These are phyloP conservation scores for Cryphonectria radicalis DNA, from an alignment of 2,329 filamentous ascomycete species.

Conservation along the genomic window DNA sequence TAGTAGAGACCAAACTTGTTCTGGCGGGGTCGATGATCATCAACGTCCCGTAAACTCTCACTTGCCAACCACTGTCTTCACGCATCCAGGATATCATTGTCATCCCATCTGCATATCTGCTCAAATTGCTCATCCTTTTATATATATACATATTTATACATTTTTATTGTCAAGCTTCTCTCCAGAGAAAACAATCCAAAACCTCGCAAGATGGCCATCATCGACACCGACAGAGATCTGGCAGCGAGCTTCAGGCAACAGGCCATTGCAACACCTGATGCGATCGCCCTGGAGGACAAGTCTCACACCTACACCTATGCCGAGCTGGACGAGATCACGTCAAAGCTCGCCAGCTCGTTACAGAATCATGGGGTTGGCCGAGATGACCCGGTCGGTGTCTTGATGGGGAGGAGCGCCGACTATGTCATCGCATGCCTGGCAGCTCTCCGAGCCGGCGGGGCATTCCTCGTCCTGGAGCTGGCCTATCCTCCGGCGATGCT, in stretches of 20 bases:
- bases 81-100: neutral
- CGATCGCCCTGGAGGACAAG: constrained; percentile 74
- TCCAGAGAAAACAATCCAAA: neutral
- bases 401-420: constrained; percentile 75
- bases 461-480: constrained; percentile 79
- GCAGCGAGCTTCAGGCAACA: constrained; percentile 73
- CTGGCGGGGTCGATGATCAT: neutral
- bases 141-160: neutral
- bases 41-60: neutral
- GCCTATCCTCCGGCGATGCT: constrained; percentile 77
- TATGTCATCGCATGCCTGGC: constrained; percentile 81
- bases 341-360: constrained; percentile 66
- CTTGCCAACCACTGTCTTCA: neutral
- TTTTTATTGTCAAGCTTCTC: neutral
- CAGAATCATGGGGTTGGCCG: constrained; percentile 71
- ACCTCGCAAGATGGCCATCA: constrained; percentile 57
- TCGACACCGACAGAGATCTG: constrained; percentile 74
- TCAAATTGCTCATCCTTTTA: neutral
- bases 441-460: constrained; percentile 76
- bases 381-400: constrained; percentile 74
- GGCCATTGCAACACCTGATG: constrained; percentile 69
- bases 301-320: constrained; percentile 69
- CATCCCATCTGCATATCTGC: neutral
- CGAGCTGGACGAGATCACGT: constrained; percentile 71
- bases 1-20: neutral